Base-by-base conservation (phyloP, 306 rosid genomes). In the Gleditsia sinensis region DNA sequence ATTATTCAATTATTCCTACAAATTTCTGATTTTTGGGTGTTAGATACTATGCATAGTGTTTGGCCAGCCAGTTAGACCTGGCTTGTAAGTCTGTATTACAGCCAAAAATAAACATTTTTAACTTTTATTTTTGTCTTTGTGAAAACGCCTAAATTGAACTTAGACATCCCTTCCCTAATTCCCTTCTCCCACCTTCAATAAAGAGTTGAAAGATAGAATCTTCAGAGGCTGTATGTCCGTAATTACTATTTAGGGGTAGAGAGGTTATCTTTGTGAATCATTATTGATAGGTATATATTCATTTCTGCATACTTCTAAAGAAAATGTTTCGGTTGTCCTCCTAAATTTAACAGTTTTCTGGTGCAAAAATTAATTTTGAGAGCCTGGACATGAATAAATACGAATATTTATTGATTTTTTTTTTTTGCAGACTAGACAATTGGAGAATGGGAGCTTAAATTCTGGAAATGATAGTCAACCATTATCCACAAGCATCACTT, bases 391-490 rank as follows among this genome's bases (percentile, higher is more conserved):
- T 60, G 57, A 19, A 67, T 54, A 32, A 49, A 33, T 58, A 14
- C 71, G 54, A n/a, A 30, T 24, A 6, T 60, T n/a, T 17, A 21
- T 20, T 51, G 3, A 49, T 49, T 1, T 46, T 42, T 49, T 1
- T 46, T 42, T 43, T 74, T 58, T 79, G 83, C 96, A 94, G 97
- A 73, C 66, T 74, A 83, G 83, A 69, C 86, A 80, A 66, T 72
- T 84, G 82, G 96, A 87, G 79, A 91, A 92, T 76, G 98, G 96
- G 58, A 87, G 76, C 84, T 24, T 78, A 78, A 80, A 60, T 77
- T 82, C 91, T 78, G 93, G 86, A 32, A 82, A 57, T 74, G 91
- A 78, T 42, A 72, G 77, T 61, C 91, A 74, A 78, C 72, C 88
- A 28, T 69, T 80, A 83, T 83, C 92, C 70, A 71, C 85, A 27